Evolutionary conservation across 306 rosid species (phyloP).

Genomic region (Phaseolus lunatus): DNA sequence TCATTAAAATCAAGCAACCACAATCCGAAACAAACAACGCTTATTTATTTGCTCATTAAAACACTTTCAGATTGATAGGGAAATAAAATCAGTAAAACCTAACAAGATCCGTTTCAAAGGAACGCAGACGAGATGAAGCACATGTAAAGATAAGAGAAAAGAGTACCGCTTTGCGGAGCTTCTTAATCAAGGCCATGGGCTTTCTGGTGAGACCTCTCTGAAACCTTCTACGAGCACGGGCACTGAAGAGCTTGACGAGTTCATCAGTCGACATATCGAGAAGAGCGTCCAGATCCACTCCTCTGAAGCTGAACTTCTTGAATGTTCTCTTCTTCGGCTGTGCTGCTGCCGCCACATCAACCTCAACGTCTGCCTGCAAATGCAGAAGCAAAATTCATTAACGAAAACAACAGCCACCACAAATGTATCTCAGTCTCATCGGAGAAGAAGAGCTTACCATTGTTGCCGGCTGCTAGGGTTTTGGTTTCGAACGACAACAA

Average conservation of each 20-base stretch:
- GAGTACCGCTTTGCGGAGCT: constrained; percentile 90
- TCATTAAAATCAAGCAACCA: background rate
- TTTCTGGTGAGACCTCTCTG: constrained; percentile 90
- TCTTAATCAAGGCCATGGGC: constrained; percentile 97
- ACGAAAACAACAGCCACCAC: background rate
- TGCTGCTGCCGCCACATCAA: constrained; percentile 64
- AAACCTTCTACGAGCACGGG: constrained; percentile 96
- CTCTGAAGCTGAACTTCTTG: constrained; percentile 91
- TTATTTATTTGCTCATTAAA: background rate
- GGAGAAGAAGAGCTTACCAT: background rate
- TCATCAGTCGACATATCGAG: constrained; percentile 93
- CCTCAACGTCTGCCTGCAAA: constrained; percentile 76
- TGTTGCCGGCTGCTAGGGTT: constrained; percentile 8
- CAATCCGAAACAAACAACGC: background rate
- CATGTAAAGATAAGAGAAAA: background rate
- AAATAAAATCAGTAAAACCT: background rate
- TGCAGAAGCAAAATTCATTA: background rate
- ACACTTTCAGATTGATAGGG: background rate
- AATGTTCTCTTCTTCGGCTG: constrained; percentile 88
- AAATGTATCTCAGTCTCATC: background rate
- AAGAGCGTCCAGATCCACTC: constrained; percentile 86
- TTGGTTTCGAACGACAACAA: background rate
- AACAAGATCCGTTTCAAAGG: too few species aligned
- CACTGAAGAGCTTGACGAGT: constrained; percentile 82
- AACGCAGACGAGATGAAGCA: too few species aligned